Base-by-base conservation (phyloP, 768 basidiomycete genomes). In the Pleurotus salmoneostramineus region DNA sequence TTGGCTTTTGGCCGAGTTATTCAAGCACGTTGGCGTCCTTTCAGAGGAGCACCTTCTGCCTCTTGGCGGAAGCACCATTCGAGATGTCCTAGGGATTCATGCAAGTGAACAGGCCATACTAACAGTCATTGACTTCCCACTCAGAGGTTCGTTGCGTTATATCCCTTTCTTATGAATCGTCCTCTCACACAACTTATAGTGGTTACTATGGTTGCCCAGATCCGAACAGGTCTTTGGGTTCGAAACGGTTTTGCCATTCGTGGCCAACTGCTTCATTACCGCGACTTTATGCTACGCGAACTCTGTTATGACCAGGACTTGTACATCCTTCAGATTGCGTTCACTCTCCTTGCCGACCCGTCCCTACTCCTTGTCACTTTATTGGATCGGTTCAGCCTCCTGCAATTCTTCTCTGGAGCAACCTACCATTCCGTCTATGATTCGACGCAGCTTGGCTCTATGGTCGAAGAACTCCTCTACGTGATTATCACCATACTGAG, bases 211-310 rank as follows among this genome's bases (percentile, higher is more conserved):
- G 87, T 96, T 46, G 94, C 95, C 0, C 97, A 98, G 68, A 93
- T 98, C 51, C 85, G 95, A 27, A 90, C 93, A 0, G 95, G 95
- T 0, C 79, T 98, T 3, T 99, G 97, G 97, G 95, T 97, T 6
- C 89, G 96, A 56, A 99, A 99, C 64, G 97, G 97, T 3, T 92
- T 95, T 66, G 90, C 90, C 12, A 95, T 98, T 63, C 88, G 96
- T 1, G 94, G 95, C 0, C 97, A 98, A 69, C 78, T 95, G 3
- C 81, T 95, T 54, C 96, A 98, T 68, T 99, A 99, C 69, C 89
- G 95, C 31, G 96, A 98, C 68, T 94, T 93, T 71, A 89, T 91
- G 83, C 84, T 98, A 27, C 88, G 96, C 15, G 97, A 99, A 69
- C 80, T 94, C 5, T 97, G 96, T 65, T 95, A 96, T 67, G 97